These are phyloP conservation scores for Xylaria hypoxylon DNA, from an alignment of 2,329 filamentous ascomycete species.

Conservation along the genomic window DNA sequence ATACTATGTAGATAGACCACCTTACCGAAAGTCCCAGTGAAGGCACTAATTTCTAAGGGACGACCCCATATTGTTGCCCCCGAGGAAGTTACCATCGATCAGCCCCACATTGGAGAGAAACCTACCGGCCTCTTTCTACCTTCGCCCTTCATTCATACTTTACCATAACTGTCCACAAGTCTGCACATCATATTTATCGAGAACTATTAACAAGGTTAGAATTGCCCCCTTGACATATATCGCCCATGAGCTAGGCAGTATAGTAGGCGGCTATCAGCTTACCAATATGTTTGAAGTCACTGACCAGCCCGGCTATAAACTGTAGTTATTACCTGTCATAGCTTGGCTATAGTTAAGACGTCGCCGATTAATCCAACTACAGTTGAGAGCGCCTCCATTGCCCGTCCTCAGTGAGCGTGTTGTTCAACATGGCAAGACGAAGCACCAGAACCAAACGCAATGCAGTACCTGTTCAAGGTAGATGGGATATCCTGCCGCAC, in stretches of 20 bases:
- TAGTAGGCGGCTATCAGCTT: not conserved
- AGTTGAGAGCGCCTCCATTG: not conserved
- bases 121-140: not conserved
- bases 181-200: not conserved
- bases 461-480: slow-evolving; percentile 38
- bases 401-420: not conserved
- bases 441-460: slow-evolving; percentile 38
- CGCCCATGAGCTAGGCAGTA: not conserved
- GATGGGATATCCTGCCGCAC: slow-evolving; percentile 45
- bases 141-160: not conserved
- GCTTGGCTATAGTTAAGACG: not conserved
- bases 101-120: slow-evolving; percentile 9
- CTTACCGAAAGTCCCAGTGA: not conserved
- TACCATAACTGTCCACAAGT: not conserved
- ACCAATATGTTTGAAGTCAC: not conserved
- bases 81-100: slow-evolving; percentile 19
- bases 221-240: not conserved
- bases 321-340: not conserved
- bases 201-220: not conserved
- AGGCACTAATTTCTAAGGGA: not conserved
- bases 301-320: not conserved
- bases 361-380: not conserved
- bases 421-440: slow-evolving; percentile 33
- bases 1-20: not conserved
- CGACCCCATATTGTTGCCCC: not conserved